A percentile compares a stretch with the other conserved stretches of the same genome.
These are phyloP conservation scores for Ceratobasidium sp. DNA, from an alignment of 1,284 basidiomycete species.

Conservation along the genomic window DNA sequence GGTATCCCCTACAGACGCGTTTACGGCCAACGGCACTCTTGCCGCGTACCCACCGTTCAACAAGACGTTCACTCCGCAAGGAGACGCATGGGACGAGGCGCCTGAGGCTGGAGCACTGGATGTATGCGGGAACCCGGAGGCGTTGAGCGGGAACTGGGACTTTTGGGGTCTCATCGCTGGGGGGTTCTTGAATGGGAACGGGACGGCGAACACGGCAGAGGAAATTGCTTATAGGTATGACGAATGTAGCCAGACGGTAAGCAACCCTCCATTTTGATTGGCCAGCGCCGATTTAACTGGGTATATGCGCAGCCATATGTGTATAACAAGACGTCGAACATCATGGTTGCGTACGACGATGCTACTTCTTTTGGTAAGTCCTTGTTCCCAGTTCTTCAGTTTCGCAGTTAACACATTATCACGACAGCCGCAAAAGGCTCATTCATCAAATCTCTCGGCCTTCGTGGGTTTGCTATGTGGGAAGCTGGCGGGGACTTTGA, in stretches of 20 bases:
- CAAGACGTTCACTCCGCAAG: conserved; percentile 62
- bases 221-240: conserved; percentile 71
- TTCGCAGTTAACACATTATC: not conserved
- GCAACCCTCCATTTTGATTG: conserved; percentile 53
- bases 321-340: conserved; percentile 67
- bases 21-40: conserved; percentile 22
- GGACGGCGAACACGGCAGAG: conserved; percentile 60
- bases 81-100: conserved; percentile 70
- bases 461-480: conserved; percentile 77
- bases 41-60: conserved; percentile 67
- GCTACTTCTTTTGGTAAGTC: conserved; percentile 64
- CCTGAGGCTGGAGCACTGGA: conserved; percentile 61
- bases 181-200: conserved; percentile 69
- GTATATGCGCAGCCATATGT: conserved; percentile 68
- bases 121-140: conserved; percentile 65
- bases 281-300: conserved; percentile 14
- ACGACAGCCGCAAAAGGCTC: conserved; percentile 66
- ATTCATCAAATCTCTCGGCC: conserved; percentile 66
- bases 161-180: conserved; percentile 72
- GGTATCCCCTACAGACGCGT: conserved; percentile 22
- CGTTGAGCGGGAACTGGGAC: conserved; percentile 67
- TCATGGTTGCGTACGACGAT: conserved; percentile 76
- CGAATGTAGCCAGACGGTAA: conserved; percentile 76
- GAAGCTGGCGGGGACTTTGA: conserved; percentile 73
- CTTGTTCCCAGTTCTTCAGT: not conserved